Evolutionary conservation across 1,284 basidiomycete species (phyloP).

Genomic region (Pisolithus thermaeus): DNA sequence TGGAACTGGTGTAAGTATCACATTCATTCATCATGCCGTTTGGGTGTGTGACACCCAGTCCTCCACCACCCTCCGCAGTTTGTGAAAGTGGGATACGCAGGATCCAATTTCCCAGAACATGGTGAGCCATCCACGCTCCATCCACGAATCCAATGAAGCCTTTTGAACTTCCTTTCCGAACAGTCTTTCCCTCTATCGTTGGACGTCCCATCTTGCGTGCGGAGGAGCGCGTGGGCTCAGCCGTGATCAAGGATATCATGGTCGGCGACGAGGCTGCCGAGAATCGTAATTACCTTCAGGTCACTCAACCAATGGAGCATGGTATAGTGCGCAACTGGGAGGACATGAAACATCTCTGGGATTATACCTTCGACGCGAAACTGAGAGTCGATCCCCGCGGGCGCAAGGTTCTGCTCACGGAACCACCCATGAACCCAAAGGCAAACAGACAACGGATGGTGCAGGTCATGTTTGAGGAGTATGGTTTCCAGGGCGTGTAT

Average conservation of each 20-base stretch:
- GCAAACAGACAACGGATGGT: constrained; percentile 91
- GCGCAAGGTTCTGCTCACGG: constrained; percentile 90
- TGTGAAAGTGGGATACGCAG: constrained; percentile 98
- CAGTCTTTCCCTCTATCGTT: constrained; percentile 95
- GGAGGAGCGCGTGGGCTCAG: constrained; percentile 86
- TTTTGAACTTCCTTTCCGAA: not conserved
- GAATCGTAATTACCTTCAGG: constrained; percentile 92
- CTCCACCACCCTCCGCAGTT: constrained; percentile 49
- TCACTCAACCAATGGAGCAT: constrained; percentile 98
- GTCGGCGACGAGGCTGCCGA: constrained; percentile 93
- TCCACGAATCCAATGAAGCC: not conserved
- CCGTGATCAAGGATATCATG: constrained; percentile 95
- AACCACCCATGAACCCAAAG: constrained; percentile 99
- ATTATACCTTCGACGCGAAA: constrained; percentile 98
- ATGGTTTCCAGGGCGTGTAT: constrained; percentile 94
- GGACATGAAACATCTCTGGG: constrained; percentile 98
- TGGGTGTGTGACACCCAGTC: constrained; percentile 2
- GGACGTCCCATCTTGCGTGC: constrained; percentile 96
- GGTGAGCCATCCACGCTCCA: constrained; percentile 42
- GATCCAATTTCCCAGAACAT: constrained; percentile 98
- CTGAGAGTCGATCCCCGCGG: constrained; percentile 85
- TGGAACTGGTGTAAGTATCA: constrained; percentile 84
- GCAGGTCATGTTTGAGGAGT: constrained; percentile 99
- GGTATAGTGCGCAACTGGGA: constrained; percentile 99
- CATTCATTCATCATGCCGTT: constrained; percentile 1